phyloP scores from a whole-genome alignment of 2,329 filamentous ascomycete genomes.

The Helotiales sp. region DNA sequence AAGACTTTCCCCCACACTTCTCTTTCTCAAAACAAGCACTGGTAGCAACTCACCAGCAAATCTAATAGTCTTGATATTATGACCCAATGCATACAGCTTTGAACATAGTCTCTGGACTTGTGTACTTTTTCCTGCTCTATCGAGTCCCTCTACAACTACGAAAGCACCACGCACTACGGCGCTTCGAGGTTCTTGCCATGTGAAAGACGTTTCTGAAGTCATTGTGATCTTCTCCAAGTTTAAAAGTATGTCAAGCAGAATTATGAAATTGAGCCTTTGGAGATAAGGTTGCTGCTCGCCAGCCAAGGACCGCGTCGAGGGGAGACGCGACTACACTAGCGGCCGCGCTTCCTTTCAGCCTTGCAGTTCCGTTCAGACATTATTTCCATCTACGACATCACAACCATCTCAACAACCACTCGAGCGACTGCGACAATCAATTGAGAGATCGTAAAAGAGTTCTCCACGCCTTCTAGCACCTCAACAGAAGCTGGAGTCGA shows the following conservation, averaged over 20 bases:
- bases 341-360: conserved; percentile 4
- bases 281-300: no score
- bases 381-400: background rate
- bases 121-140: conserved; percentile 72
- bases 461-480: no score
- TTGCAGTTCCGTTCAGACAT: background rate
- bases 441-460: no score
- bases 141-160: conserved; percentile 71
- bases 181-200: conserved; percentile 30
- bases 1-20: no score
- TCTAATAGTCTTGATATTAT: conserved; percentile 56
- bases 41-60: conserved; percentile 66
- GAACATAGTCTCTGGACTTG: conserved; percentile 61
- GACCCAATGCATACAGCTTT: conserved; percentile 49
- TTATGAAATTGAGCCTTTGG: no score
- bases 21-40: no score
- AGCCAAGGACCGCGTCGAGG: background rate
- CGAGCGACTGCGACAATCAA: background rate
- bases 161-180: conserved; percentile 53
- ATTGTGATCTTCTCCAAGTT: conserved; percentile 8
- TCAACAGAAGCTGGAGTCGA: no score
- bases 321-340: conserved; percentile 9
- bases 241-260: background rate
- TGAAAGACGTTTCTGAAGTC: conserved; percentile 18
- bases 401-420: background rate